These are phyloP conservation scores for Suillus alpinus DNA, from an alignment of 768 basidiomycete species.

Conservation along the genomic window DNA sequence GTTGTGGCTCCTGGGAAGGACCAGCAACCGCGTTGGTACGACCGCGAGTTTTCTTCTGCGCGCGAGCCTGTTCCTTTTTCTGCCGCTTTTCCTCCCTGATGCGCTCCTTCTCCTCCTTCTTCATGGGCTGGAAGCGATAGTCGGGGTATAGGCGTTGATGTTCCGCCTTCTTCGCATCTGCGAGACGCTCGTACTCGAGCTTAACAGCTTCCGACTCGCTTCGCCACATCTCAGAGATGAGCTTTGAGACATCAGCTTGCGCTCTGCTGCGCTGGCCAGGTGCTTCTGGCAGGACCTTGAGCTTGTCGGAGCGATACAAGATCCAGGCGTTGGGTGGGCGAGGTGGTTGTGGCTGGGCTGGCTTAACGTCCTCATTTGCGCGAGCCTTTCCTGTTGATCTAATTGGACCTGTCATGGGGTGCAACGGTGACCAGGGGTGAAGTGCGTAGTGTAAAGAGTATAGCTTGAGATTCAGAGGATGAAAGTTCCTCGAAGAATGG, in stretches of 20 bases:
- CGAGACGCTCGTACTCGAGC: slow-evolving; percentile 48
- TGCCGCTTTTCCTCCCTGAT: slow-evolving; percentile 38
- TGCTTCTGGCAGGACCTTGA: slow-evolving; percentile 37
- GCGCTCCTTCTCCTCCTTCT: slow-evolving; percentile 48
- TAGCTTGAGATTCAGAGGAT: slow-evolving; percentile 5
- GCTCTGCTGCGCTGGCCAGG: slow-evolving; percentile 36
- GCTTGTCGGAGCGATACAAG: slow-evolving; percentile 65
- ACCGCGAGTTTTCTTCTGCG: slow-evolving; percentile 19
- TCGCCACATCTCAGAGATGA: slow-evolving; percentile 65
- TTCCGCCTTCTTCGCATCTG: slow-evolving; percentile 50
- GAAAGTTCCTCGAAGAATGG: slow-evolving; percentile 16
- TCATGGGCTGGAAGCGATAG: slow-evolving; percentile 58
- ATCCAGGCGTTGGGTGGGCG: slow-evolving; percentile 86
- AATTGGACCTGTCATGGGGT: slow-evolving; percentile 22
- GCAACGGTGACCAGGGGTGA: slow-evolving; percentile 9
- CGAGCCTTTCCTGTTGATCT: slow-evolving; percentile 8
- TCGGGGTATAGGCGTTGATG: slow-evolving; percentile 52
- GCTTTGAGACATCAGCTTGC: slow-evolving; percentile 64
- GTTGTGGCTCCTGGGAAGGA: background rate
- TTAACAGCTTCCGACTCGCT: slow-evolving; percentile 47
- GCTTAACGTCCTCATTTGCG: slow-evolving; percentile 25
- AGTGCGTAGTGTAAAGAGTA: slow-evolving; percentile 7
- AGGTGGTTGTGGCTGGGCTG: slow-evolving; percentile 30
- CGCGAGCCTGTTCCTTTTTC: slow-evolving; percentile 36
- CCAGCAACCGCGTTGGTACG: slow-evolving; percentile 16